Base-by-base conservation (phyloP, 2,329 filamentous ascomycete species). In the Paecilomyces formosus region DNA sequence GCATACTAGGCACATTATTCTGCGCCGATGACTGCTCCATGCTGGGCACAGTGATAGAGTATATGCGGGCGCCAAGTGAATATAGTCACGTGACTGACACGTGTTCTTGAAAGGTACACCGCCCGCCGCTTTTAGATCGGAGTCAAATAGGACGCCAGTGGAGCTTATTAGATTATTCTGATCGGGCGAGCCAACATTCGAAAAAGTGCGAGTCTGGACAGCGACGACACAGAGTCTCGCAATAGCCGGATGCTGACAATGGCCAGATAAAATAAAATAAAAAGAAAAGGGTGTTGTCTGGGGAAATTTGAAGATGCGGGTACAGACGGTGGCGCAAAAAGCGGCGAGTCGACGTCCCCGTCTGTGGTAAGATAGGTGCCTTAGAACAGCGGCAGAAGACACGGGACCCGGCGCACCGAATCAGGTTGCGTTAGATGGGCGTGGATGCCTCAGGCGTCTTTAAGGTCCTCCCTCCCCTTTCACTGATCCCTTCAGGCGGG, bases 21-120 rank as follows among this genome's bases (percentile, higher is more conserved):
- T 69, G 66, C 30, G 68, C 61, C 49, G 70, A 63, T 18, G 66
- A 66, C 63, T 70, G 71, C 62, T 75, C 74, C 73, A 76, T 76
- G 55, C 54, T 68, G 59, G 53, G 58, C 3, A 15, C 53, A 13
- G 24, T 22, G 18, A 15, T 31, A n/a, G 28, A 45, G 35, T 45
- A 45, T 45, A 45, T 45, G n/a, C 39, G 39, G 39, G 9, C 18
- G 39, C 39, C n/a, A 51, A 30, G 22, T 54, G 49, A 35, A 28
- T 39, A 31, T 1, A 54, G 51, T 57, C 56, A 60, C 58, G 56
- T 60, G 53, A 62, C 60, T 57, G 56, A 59, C n/a, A 21, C 60
- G 3, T 15, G 31, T 51, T 55, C n/a, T 56, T 33, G 50, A 51
- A 59, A 57, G 22, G 52, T 18, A 35, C 31, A 50, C 21, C 21